These are phyloP conservation scores for Kalmusia sp. DNA, from an alignment of 2,329 filamentous ascomycete genomes.

Conservation along the genomic window DNA sequence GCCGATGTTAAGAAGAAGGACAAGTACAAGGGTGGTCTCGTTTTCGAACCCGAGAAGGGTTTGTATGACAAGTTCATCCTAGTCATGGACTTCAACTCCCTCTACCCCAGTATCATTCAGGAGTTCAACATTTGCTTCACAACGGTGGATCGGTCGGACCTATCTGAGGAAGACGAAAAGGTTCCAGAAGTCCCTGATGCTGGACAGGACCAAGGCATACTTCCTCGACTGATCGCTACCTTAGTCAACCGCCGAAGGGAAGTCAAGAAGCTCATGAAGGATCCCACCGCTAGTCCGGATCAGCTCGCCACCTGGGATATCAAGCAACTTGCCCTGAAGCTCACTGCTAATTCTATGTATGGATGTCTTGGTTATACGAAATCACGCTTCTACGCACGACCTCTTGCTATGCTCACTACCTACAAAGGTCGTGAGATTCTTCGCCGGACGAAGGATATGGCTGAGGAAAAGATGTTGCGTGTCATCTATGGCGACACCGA, in stretches of 20 bases:
- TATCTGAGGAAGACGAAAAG: slow-evolving; percentile 81
- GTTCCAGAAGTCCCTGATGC: slow-evolving; percentile 83
- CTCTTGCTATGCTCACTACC: slow-evolving; percentile 92
- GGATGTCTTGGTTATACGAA: slow-evolving; percentile 96
- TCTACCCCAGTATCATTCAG: slow-evolving; percentile 98
- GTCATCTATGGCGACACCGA: slow-evolving; percentile 99
- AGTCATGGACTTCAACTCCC: slow-evolving; percentile 99
- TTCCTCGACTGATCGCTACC: slow-evolving; percentile 89
- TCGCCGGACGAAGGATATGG: slow-evolving; percentile 91
- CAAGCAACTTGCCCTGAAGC: slow-evolving; percentile 93
- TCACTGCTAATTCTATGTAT: slow-evolving; percentile 99
- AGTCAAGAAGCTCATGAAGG: slow-evolving; percentile 97
- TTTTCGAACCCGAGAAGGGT: slow-evolving; percentile 97
- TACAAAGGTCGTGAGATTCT: slow-evolving; percentile 98
- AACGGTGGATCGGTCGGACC: slow-evolving; percentile 80
- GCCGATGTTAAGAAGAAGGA: slow-evolving; percentile 92
- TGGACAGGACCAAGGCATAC: slow-evolving; percentile 80
- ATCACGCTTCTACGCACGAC: slow-evolving; percentile 95
- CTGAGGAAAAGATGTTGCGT: slow-evolving; percentile 86
- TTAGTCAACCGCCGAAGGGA: slow-evolving; percentile 87
- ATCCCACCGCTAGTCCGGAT: slow-evolving; percentile 83
- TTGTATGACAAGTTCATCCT: slow-evolving; percentile 98
- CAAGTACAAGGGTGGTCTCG: slow-evolving; percentile 97
- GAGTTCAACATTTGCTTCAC: slow-evolving; percentile 99
- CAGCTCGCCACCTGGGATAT: slow-evolving; percentile 96